phyloP scores from a whole-genome alignment of 805 yeast genomes.

The Saccharomycopsis fibuligera region DNA sequence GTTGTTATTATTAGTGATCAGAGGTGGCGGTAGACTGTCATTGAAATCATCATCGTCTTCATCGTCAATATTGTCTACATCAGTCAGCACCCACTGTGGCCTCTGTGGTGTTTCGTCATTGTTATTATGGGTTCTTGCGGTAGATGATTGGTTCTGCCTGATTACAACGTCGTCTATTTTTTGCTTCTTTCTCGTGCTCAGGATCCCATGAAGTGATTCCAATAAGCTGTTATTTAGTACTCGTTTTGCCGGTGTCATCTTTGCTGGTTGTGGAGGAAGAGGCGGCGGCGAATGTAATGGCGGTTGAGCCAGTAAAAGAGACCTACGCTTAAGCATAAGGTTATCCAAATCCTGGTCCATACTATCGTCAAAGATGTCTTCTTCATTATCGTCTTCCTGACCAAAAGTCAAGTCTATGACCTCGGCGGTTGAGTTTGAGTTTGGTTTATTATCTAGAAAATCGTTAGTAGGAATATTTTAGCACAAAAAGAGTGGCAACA shows the following conservation, averaged over 20 bases:
- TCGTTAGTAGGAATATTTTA: not conserved
- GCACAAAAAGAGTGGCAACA: not conserved
- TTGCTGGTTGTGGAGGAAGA: too few species aligned
- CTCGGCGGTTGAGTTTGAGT: conserved; percentile 5
- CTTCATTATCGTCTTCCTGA: conserved; percentile 12
- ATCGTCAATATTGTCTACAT: not conserved
- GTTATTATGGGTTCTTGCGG: not conserved
- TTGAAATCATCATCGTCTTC: not conserved
- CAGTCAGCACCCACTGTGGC: too few species aligned
- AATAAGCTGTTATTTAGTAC: not conserved
- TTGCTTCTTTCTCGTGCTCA: not conserved
- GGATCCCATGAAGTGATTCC: not conserved
- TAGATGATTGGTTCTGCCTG: too few species aligned
- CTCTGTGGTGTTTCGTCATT: not conserved
- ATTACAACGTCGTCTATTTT: not conserved
- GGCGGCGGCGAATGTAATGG: not conserved
- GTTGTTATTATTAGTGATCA: not conserved
- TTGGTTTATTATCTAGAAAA: not conserved
- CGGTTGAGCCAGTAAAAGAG: not conserved
- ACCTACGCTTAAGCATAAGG: not conserved
- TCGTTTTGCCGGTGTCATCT: too few species aligned
- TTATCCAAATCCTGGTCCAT: conserved; percentile 12
- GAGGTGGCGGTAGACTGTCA: not conserved
- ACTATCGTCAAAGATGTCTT: conserved; percentile 15
- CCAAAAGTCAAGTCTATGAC: conserved; percentile 15